Conservation (phyloP, 2,329 filamentous ascomycete genomes). For the Aspergillus tamarii region DNA sequence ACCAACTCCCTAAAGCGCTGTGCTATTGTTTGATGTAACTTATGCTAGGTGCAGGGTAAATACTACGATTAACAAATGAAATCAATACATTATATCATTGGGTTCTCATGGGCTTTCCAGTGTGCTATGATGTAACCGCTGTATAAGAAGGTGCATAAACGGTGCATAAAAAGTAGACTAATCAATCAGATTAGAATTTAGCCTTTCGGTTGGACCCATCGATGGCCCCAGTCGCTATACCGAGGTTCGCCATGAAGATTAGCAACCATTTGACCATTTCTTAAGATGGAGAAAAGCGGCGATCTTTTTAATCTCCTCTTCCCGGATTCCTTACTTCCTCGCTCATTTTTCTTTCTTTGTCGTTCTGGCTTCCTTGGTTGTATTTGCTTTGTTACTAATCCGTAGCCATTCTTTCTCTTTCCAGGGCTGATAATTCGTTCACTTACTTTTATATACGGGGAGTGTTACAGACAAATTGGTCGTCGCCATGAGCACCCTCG, state of each 20-base stretch:
- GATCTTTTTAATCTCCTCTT: not conserved
- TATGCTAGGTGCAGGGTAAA: not conserved
- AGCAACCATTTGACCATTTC: not conserved
- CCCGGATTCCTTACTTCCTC: not conserved
- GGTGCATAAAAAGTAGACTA: not conserved
- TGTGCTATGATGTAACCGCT: not conserved
- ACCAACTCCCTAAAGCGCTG: not conserved
- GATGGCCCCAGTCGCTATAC: not conserved
- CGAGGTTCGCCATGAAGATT: not conserved
- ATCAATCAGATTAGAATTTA: not conserved
- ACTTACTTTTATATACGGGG: not conserved
- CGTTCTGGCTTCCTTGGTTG: too few species aligned
- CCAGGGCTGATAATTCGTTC: not conserved
- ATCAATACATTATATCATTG: not conserved
- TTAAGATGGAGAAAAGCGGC: not conserved
- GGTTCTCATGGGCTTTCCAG: not conserved
- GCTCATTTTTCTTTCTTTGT: not conserved
- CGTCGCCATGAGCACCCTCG: slow-evolving; percentile 29
- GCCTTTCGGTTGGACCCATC: not conserved
- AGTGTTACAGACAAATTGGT: not conserved
- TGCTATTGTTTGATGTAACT: not conserved
- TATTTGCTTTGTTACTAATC: not conserved
- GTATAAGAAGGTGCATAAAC: not conserved
- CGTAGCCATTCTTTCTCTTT: not conserved
- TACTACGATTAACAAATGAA: not conserved